phyloP scores from a whole-genome alignment of 768 basidiomycete species.

The Serendipita sp. region DNA sequence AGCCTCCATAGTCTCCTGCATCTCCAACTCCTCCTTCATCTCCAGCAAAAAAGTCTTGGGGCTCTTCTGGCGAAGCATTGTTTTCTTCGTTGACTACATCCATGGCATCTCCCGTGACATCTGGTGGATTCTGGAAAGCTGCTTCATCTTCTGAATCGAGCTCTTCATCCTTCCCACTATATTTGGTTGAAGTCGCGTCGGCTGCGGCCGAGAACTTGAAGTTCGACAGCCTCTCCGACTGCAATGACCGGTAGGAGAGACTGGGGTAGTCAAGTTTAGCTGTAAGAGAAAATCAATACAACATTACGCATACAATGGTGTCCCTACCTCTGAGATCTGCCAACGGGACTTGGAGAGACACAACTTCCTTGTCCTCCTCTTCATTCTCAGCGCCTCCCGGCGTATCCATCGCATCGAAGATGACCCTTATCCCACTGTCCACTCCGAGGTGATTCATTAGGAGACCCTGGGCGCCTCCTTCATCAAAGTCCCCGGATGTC shows the following conservation, averaged over 20 bases:
- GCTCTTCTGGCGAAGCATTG: conserved; percentile 2
- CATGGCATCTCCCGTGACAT: conserved; percentile 8
- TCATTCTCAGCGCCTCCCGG: conserved; percentile 57
- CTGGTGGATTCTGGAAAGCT: background rate
- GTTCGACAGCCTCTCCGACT: background rate
- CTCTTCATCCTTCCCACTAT: conserved; percentile 25
- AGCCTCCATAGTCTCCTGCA: conserved; percentile 14
- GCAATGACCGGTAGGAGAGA: background rate
- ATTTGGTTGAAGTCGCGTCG: background rate
- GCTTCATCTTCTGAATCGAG: conserved; percentile 9
- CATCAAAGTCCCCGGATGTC: conserved; percentile 96
- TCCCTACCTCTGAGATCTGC: conserved; percentile 42
- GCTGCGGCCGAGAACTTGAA: conserved; percentile 1
- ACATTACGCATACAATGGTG: background rate
- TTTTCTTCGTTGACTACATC: conserved; percentile 7
- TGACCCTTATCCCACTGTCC: conserved; percentile 68
- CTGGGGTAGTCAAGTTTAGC: conserved; percentile 22
- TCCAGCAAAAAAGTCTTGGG: conserved; percentile 50
- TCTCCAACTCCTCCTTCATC: conserved; percentile 34
- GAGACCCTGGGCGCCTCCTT: conserved; percentile 89
- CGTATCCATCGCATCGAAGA: conserved; percentile 92
- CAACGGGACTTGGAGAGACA: conserved; percentile 17
- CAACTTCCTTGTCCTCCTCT: conserved; percentile 42
- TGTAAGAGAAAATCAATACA: conserved; percentile 13
- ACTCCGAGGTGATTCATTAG: conserved; percentile 89